Evolutionary conservation across 1,284 basidiomycete species (phyloP), one percentile per base, ranked within the genome.

Genomic region (Irpex sp.): DNA sequence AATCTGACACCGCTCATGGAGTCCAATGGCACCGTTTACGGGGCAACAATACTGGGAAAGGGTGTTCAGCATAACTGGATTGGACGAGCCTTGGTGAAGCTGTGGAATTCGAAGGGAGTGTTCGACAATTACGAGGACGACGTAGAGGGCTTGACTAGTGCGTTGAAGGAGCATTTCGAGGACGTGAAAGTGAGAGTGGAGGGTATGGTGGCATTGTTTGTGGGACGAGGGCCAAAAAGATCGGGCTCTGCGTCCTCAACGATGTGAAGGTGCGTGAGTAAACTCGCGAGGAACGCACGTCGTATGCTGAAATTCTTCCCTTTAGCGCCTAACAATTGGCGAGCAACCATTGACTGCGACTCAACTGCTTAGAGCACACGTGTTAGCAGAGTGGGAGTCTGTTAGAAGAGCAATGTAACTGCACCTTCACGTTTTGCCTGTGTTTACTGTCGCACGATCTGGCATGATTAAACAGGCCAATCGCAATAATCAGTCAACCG

Each of bases 121-220:
- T 70, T 71, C 37, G 62, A 63, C 1, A 72, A 71, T 59, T 35
- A 9, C 4, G 56, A 59, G 21, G 70, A 72, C 55, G 60, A 50
- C 8, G 43, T 54, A 43, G 67, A 68, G 17, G 64, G 65, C 5
- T 55, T 72, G 19, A 54, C 59, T 55, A 46, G 60, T 49, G 70
- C 68, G 4, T 60, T 72, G 49, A 58, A 46, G 49, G 63, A 49
- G 31, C 37, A 39, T 21, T 72, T 69, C 39, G 66, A 66, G 59
- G 68, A 71, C 36, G 68, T 62, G n/a, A 64, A 70, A 21, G 57
- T 69, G 26, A 56, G 53, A 31, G 58, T 68, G 1, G 65, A 68
- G 9, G 71, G 68, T 1, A 63, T 61, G 4, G 69, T 70, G 11
- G 69, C 67, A 5, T 58, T 71, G 19, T 72, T 71, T 51, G 61